Conservation (phyloP, 1,139 yeast species). For the Geotrichum carabidarum region DNA sequence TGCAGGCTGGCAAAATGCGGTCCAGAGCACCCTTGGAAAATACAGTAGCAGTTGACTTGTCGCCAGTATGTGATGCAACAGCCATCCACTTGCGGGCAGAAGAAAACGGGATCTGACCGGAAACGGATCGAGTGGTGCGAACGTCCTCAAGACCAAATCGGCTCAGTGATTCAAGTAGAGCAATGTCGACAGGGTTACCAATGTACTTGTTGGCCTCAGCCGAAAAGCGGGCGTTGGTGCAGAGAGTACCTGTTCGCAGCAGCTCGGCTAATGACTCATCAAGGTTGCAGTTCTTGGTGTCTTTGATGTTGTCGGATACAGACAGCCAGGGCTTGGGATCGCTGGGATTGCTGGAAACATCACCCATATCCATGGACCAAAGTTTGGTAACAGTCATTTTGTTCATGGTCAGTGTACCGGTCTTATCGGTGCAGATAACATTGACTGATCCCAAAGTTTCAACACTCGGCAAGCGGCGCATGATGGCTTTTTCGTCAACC, state of each 20-base stretch:
- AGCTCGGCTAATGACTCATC: constrained; percentile 34
- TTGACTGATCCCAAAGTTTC: constrained; percentile 94
- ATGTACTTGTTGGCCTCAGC: constrained; percentile 64
- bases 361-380: constrained; percentile 73
- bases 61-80: constrained; percentile 59
- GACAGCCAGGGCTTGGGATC: constrained; percentile 26
- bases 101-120: constrained; percentile 76
- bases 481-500: constrained; percentile 92
- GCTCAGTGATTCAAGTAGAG: constrained; percentile 67
- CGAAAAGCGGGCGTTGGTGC: constrained; percentile 68
- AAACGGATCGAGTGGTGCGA: constrained; percentile 55
- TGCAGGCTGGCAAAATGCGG: constrained; percentile 58
- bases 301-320: constrained; percentile 20
- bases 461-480: constrained; percentile 86
- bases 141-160: constrained; percentile 68
- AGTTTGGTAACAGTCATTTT: constrained; percentile 86
- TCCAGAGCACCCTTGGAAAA: constrained; percentile 89
- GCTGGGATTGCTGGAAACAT: constrained; percentile 30
- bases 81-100: constrained; percentile 89
- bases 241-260: constrained; percentile 65
- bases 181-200: constrained; percentile 94
- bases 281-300: constrained; percentile 19
- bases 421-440: constrained; percentile 90
- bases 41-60: constrained; percentile 51
- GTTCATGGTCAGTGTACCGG: constrained; percentile 93